Evolutionary conservation across 345 rosid genomes (phyloP).

Genomic region (Bruguiera gymnorhiza): DNA sequence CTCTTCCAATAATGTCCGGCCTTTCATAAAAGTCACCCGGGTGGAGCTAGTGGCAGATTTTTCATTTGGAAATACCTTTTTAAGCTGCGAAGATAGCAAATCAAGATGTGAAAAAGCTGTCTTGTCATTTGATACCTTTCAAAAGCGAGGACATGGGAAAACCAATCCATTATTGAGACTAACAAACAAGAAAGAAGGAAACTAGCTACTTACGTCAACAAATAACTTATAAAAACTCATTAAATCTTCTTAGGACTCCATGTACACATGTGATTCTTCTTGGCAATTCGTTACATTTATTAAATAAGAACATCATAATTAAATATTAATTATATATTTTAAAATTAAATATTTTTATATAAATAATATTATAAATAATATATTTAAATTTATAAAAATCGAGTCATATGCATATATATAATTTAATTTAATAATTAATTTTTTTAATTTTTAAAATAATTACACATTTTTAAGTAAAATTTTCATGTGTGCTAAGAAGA

Average conservation of each 20-base stretch:
- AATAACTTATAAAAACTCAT: constrained; percentile 80
- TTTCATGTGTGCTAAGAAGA: no score
- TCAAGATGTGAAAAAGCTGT: constrained; percentile 4
- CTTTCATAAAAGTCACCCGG: constrained; percentile 84
- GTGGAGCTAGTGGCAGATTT: constrained; percentile 76
- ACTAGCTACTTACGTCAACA: constrained; percentile 53
- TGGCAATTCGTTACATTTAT: constrained; percentile 17
- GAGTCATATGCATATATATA: no score
- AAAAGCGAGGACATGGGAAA: not conserved
- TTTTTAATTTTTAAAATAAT: no score
- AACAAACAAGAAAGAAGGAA: constrained; percentile 6
- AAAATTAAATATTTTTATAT: no score
- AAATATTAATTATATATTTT: no score
- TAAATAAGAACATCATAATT: no score
- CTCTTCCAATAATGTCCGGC: constrained; percentile 89
- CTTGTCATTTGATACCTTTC: constrained; percentile 8
- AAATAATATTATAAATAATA: no score
- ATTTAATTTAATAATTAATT: no score
- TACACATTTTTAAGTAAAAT: no score
- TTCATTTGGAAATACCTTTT: constrained; percentile 60
- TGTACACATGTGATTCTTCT: constrained; percentile 67
- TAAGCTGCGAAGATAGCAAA: constrained; percentile 56
- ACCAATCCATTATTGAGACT: not conserved
- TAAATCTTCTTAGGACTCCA: constrained; percentile 85
- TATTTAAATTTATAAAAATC: no score